Evolutionary conservation across 306 rosid species (phyloP), one percentile per base, ranked within the genome.

Genomic region (Cicer bijugum): DNA sequence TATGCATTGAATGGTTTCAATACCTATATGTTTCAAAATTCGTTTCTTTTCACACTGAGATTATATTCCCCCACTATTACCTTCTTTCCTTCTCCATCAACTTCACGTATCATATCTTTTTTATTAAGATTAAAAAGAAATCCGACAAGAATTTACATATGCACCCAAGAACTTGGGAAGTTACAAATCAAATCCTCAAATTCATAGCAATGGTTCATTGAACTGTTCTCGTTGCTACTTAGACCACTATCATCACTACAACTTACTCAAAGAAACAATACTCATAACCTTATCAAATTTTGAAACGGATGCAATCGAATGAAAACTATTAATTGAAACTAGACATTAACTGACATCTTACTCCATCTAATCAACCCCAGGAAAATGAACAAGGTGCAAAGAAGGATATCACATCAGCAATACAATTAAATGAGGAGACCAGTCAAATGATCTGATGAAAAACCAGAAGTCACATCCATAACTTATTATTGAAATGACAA

Each of bases 311-410:
- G 56, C 75, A 74, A 72, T 66, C 23, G 57, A 69, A 16, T 33
- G 48, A 5, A 48, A 68, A 35, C 12, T 43, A 65, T 11, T 14
- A 58, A 48, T 20, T 9, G 28, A 79, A 73, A 73, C 56, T 17
- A 65, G 63, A 67, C 14, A 64, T 35, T 48, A 67, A 23, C 50
- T 39, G 20, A 60, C 72, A 67, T 75, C 72, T 44, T 33, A 68
- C 38, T 66, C 70, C 55, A 56, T 79, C 42, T 16, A 46, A 67
- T 45, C 48, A 59, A 53, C 55, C 58, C 12, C 28, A 4, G 10
- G 45, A 68, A 50, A 75, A 80, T 50, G 66, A 20, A 51, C 38
- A 52, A 44, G 20, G 38, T 65, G 50, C 15, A 68, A 12, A 12
- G 42, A 20, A 48, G 51, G 20, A 80, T 28, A 74, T 50, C 17